phyloP scores from a whole-genome alignment of 805 yeast species.

The Deakozyma indianensis region DNA sequence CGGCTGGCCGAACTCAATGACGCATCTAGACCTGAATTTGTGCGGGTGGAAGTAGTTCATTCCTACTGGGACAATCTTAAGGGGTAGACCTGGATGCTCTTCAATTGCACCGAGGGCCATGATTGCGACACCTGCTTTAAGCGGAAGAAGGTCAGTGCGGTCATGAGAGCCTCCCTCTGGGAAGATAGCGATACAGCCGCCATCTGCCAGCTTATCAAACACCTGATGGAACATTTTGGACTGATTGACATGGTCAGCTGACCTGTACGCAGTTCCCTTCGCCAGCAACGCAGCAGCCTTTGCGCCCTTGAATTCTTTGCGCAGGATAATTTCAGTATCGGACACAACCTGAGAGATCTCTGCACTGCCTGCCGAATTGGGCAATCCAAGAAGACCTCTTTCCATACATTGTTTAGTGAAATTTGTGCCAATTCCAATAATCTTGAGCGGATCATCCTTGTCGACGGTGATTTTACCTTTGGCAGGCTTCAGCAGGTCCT shows the following conservation, averaged over 20 bases:
- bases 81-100: slow-evolving; percentile 56
- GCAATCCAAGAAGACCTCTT: slow-evolving; percentile 62
- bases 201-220: slow-evolving; percentile 66
- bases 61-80: slow-evolving; percentile 90
- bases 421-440: slow-evolving; percentile 52
- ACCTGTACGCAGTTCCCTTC: slow-evolving; percentile 46
- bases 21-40: slow-evolving; percentile 89
- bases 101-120: slow-evolving; percentile 96
- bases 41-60: slow-evolving; percentile 95
- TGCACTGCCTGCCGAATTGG: slow-evolving; percentile 62
- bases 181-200: slow-evolving; percentile 80
- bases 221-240: slow-evolving; percentile 70
- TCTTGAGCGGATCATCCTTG: slow-evolving; percentile 33
- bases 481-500: slow-evolving; percentile 62
- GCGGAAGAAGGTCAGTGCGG: slow-evolving; percentile 76
- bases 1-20: slow-evolving; percentile 86
- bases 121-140: slow-evolving; percentile 94
- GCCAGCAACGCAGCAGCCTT: slow-evolving; percentile 29
- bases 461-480: slow-evolving; percentile 47
- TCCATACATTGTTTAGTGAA: slow-evolving; percentile 50
- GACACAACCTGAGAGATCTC: slow-evolving; percentile 54
- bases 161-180: slow-evolving; percentile 99
- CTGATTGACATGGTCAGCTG: slow-evolving; percentile 79
- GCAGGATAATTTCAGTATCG: slow-evolving; percentile 55
- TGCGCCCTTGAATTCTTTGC: slow-evolving; percentile 54